These are phyloP conservation scores for Monosporascus sp. DNA, from an alignment of 2,329 filamentous ascomycete species.

Conservation along the genomic window DNA sequence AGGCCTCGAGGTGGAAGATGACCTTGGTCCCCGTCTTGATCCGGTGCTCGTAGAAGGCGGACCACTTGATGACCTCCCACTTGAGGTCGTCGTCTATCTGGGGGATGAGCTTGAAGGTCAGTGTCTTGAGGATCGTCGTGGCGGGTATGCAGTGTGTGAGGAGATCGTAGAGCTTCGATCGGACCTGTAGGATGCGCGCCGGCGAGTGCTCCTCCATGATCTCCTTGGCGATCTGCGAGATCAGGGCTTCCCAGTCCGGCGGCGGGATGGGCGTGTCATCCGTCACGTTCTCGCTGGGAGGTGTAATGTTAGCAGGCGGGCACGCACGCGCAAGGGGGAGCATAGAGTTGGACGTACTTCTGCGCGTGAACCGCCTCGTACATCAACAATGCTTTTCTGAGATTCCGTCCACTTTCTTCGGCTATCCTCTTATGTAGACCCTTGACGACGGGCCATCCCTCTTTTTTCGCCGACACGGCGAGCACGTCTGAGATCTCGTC, in stretches of 20 bases:
- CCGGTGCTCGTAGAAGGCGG: conserved; percentile 93
- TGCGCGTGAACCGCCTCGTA: conserved; percentile 96
- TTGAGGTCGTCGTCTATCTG: conserved; percentile 87
- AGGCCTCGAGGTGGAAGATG: conserved; percentile 96
- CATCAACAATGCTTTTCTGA: conserved; percentile 89
- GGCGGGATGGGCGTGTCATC: conserved; percentile 87
- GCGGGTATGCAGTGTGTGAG: conserved; percentile 95
- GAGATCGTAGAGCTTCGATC: conserved; percentile 93
- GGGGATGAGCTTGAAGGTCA: conserved; percentile 87
- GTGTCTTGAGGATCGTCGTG: conserved; percentile 87
- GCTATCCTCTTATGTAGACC: conserved; percentile 81
- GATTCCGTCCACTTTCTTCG: conserved; percentile 81
- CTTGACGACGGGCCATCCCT: conserved; percentile 74
- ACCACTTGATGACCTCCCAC: conserved; percentile 90
- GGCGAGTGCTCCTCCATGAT: conserved; percentile 94
- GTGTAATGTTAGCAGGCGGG: conserved; percentile 23
- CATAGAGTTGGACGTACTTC: conserved; percentile 58
- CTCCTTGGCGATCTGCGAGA: conserved; percentile 83
- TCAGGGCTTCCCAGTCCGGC: conserved; percentile 93
- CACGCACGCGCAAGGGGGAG: not conserved
- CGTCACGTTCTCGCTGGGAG: conserved; percentile 74
- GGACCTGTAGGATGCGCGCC: conserved; percentile 77
- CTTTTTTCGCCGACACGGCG: conserved; percentile 64
- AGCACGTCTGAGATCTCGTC: conserved; percentile 78
- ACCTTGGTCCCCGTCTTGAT: conserved; percentile 90